Percentiles rank a stretch among this genome's conserved stretches.
Evolutionary conservation across 192 early-diverging fungal species (phyloP).

Genomic region (Backusella macrospora): DNA sequence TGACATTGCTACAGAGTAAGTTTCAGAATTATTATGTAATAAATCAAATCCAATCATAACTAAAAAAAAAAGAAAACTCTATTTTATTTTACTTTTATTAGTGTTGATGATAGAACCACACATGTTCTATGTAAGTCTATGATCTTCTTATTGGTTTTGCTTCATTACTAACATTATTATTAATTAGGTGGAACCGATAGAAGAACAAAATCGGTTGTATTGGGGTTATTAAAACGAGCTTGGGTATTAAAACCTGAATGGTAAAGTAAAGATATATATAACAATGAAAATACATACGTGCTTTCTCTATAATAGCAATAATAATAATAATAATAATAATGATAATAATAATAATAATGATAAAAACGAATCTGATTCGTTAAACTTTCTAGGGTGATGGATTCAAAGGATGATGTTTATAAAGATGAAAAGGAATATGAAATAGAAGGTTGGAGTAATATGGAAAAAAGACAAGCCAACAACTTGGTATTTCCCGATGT

Average conservation of each 20-base stretch:
- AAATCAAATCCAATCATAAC: too few relatives aligned
- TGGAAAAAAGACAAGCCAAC: background rate
- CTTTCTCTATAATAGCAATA: too few relatives aligned
- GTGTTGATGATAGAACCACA: conserved; percentile 29
- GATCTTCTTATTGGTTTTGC: background rate
- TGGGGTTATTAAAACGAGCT: conserved; percentile 3
- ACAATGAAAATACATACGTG: too few relatives aligned
- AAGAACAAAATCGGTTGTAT: conserved; percentile 16
- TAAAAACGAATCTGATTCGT: too few relatives aligned
- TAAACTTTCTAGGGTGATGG: background rate
- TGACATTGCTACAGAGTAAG: background rate
- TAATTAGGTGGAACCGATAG: conserved; percentile 18
- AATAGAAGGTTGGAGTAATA: background rate
- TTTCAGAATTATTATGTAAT: background rate
- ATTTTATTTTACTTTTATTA: background rate
- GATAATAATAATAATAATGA: too few relatives aligned
- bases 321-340: too few relatives aligned
- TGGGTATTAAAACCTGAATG: conserved; percentile 4
- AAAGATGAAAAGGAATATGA: background rate
- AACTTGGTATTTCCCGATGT: background rate
- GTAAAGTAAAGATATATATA: background rate
- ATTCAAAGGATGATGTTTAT: background rate
- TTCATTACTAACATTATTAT: background rate
- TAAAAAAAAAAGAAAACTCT: too few relatives aligned
- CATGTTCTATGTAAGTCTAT: conserved; percentile 29